phyloP scores from a whole-genome alignment of 306 rosid genomes.

The Hylodesmum podocarpum region DNA sequence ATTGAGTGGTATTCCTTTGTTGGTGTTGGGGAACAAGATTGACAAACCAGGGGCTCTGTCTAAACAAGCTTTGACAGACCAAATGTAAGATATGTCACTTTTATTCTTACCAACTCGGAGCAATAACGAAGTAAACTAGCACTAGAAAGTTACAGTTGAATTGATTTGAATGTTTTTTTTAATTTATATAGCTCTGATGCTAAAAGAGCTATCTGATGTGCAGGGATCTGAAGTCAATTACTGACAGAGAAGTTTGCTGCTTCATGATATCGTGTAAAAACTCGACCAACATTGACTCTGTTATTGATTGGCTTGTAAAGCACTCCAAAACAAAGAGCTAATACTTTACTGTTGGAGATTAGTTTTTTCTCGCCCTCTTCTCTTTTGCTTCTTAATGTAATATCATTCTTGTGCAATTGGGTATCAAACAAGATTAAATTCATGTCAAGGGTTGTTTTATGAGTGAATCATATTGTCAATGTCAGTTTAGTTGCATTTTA shows the following conservation, averaged over 20 bases:
- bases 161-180: neutral
- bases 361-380: conserved; percentile 26
- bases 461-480: conserved; percentile 30
- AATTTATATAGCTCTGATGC: conserved; percentile 6
- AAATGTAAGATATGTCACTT: conserved; percentile 56
- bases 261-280: conserved; percentile 97
- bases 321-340: conserved; percentile 90
- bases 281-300: conserved; percentile 88
- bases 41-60: conserved; percentile 77
- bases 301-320: conserved; percentile 91
- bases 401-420: conserved; percentile 21
- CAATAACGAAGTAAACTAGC: neutral
- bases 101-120: neutral
- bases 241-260: conserved; percentile 90
- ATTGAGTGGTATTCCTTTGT: conserved; percentile 77
- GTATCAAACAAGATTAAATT: neutral
- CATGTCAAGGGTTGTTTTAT: conserved; percentile 14
- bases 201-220: conserved; percentile 34
- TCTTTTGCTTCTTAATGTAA: conserved; percentile 26
- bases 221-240: conserved; percentile 79
- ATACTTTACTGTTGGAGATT: conserved; percentile 49
- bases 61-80: conserved; percentile 74
- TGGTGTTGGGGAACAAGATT: conserved; percentile 89
- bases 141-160: neutral
- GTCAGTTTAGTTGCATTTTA: neutral